Evolutionary conservation across 1,284 basidiomycete species (phyloP).

Genomic region (Marasmius fiardii): DNA sequence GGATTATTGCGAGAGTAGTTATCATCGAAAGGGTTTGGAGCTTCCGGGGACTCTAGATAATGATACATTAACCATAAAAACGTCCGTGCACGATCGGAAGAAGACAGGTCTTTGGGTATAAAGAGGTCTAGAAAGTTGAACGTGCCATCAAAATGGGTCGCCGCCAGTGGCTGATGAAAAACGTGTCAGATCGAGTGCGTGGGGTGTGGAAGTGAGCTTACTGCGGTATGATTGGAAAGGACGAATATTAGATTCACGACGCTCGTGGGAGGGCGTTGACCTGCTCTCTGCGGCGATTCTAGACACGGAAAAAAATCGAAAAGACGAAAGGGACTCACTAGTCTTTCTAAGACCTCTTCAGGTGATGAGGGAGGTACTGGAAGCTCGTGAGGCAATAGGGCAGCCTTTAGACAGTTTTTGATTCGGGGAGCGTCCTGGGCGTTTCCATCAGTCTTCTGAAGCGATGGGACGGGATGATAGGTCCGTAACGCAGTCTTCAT

Average conservation of each 20-base stretch:
- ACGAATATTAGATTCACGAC: slow-evolving; percentile 80
- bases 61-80: slow-evolving; percentile 81
- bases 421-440: slow-evolving; percentile 85
- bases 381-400: slow-evolving; percentile 69
- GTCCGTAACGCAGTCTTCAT: slow-evolving; percentile 84
- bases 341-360: slow-evolving; percentile 62
- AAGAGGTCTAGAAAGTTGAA: slow-evolving; percentile 83
- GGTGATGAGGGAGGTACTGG: slow-evolving; percentile 63
- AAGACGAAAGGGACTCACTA: slow-evolving; percentile 36
- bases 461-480: slow-evolving; percentile 79
- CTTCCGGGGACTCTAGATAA: slow-evolving; percentile 62
- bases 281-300: slow-evolving; percentile 39
- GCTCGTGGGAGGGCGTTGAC: slow-evolving; percentile 70
- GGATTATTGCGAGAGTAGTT: slow-evolving; percentile 44
- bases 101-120: slow-evolving; percentile 68
- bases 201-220: slow-evolving; percentile 30
- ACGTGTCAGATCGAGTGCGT: slow-evolving; percentile 5
- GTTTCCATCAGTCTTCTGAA: slow-evolving; percentile 81
- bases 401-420: slow-evolving; percentile 74
- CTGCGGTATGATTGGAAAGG: slow-evolving; percentile 65
- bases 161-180: slow-evolving; percentile 54
- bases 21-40: slow-evolving; percentile 66
- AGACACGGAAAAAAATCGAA: background rate
- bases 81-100: slow-evolving; percentile 65
- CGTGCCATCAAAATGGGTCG: slow-evolving; percentile 69